A percentile compares a stretch with the other conserved stretches of the same genome.
Evolutionary conservation across 805 yeast genomes (phyloP).

Genomic region (Saccharomyces jurei): DNA sequence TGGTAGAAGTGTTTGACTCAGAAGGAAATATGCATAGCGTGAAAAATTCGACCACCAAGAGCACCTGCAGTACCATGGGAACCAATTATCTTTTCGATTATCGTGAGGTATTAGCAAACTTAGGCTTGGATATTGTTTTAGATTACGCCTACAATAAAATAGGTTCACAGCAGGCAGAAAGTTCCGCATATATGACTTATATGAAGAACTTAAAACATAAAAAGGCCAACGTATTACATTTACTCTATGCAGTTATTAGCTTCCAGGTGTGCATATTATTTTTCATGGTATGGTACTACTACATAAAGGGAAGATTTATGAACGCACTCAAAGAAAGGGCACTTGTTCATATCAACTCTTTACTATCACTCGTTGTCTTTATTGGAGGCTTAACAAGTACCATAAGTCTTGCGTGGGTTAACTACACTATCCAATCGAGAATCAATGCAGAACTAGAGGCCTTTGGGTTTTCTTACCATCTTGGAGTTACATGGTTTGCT

Average conservation of each 20-base stretch:
- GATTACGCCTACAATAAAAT: conserved; percentile 23
- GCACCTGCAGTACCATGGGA: conserved; percentile 13
- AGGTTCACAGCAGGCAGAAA: not conserved
- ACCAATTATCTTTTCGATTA: conserved; percentile 23
- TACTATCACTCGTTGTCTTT: conserved; percentile 16
- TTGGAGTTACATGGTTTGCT: conserved; percentile 22
- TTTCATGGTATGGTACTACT: conserved; percentile 22
- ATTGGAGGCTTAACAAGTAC: conserved; percentile 15
- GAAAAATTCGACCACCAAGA: conserved; percentile 9
- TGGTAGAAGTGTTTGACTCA: conserved; percentile 2
- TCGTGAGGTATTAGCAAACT: conserved; percentile 15
- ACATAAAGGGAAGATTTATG: conserved; percentile 18
- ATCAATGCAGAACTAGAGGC: conserved; percentile 17
- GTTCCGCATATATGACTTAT: conserved; percentile 8
- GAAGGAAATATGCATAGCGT: conserved; percentile 4
- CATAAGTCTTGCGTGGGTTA: conserved; percentile 13
- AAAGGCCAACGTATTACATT: conserved; percentile 13
- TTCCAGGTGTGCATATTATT: conserved; percentile 9
- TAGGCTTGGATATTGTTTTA: conserved; percentile 24
- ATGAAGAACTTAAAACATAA: conserved; percentile 5
- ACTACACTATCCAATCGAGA: conserved; percentile 13
- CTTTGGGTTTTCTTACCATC: conserved; percentile 23
- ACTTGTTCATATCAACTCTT: conserved; percentile 19
- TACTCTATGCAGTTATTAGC: conserved; percentile 12
- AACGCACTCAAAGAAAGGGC: conserved; percentile 16